A percentile compares a stretch with the other conserved stretches of the same genome.
Conservation (phyloP, 2,329 filamentous ascomycete species). For the Talaromyces funiculosus region DNA sequence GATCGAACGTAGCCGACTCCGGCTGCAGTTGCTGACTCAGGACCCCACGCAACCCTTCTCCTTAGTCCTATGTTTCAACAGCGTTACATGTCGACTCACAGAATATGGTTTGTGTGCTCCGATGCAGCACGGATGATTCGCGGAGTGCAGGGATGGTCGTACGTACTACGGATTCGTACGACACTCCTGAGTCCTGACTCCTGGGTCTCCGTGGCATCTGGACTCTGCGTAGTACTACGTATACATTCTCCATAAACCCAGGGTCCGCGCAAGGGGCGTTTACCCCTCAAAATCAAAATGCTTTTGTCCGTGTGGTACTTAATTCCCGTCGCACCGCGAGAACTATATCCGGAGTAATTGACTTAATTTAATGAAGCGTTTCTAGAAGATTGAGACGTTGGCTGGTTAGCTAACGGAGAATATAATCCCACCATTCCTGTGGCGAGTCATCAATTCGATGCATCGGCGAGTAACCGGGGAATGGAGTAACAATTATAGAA, state of each 20-base stretch:
- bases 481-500: neutral
- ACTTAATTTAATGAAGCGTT: neutral
- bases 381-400: neutral
- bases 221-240: too few relatives aligned
- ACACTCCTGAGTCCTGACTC: neutral
- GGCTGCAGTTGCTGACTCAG: neutral
- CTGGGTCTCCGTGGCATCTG: too few relatives aligned
- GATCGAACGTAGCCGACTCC: neutral
- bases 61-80: conserved; percentile 2
- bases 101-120: neutral
- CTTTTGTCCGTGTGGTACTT: neutral
- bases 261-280: neutral
- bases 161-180: neutral
- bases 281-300: neutral
- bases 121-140: neutral
- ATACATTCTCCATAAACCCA: too few relatives aligned
- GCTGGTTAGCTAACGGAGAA: neutral
- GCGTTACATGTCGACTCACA: neutral
- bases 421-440: neutral
- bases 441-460: neutral
- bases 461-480: neutral
- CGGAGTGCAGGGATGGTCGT: neutral
- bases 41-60: neutral
- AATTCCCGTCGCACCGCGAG: neutral
- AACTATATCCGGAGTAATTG: neutral